Evolutionary conservation across 306 rosid genomes (phyloP).

Genomic region (barrel medic (Medicago truncatula)): DNA sequence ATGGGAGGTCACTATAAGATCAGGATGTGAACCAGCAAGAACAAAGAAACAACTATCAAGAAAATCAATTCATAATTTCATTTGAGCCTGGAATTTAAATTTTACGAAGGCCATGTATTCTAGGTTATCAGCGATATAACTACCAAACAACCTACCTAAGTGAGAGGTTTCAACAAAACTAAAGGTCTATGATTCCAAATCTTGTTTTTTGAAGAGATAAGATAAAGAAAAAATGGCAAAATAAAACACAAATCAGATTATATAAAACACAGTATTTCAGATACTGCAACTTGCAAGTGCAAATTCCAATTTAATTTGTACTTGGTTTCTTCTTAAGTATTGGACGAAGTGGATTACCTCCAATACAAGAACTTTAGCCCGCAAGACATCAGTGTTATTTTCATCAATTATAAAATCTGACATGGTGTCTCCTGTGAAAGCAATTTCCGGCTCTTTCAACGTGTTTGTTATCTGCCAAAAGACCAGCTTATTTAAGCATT

Average conservation of each 20-base stretch:
- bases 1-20: too few relatives aligned
- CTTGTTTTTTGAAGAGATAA: too few relatives aligned
- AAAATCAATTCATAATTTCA: neutral
- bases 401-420: conserved; percentile 27
- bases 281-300: too few relatives aligned
- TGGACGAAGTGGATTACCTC: conserved; percentile 62
- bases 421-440: conserved; percentile 94
- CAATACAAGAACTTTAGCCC: conserved; percentile 81
- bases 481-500: conserved; percentile 33
- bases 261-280: too few relatives aligned
- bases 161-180: too few relatives aligned
- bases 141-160: too few relatives aligned
- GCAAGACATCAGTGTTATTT: conserved; percentile 68
- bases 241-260: too few relatives aligned
- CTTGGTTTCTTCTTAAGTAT: neutral
- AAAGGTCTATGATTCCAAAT: too few relatives aligned
- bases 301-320: neutral
- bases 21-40: neutral
- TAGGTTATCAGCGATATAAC: too few relatives aligned
- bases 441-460: conserved; percentile 75
- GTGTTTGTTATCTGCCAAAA: conserved; percentile 80
- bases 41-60: neutral
- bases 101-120: conserved; percentile 2
- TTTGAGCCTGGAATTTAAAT: conserved; percentile 6
- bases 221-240: too few relatives aligned